Conservation (phyloP, 2,329 filamentous ascomycete species). For the Fusarium verticillioides region DNA sequence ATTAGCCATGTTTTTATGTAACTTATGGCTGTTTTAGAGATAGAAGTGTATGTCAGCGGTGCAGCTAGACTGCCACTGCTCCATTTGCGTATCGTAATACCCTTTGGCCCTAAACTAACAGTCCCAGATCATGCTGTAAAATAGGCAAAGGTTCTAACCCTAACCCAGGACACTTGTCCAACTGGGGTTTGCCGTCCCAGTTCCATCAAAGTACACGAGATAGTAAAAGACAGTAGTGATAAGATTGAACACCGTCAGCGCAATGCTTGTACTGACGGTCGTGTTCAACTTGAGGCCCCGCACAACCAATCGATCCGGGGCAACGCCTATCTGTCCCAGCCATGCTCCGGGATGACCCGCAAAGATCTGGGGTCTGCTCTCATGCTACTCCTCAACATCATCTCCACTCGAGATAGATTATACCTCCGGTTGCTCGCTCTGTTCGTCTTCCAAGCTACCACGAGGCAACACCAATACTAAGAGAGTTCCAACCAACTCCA, state of each 20-base stretch:
- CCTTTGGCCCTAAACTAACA: not conserved
- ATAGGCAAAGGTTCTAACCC: accelerated
- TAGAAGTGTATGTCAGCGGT: accelerated
- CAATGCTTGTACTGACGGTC: not conserved
- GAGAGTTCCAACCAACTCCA: not conserved
- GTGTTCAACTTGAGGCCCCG: not conserved
- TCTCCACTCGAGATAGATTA: not conserved
- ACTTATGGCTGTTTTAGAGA: not conserved
- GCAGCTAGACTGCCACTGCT: no score
- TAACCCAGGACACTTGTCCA: conserved; percentile 12
- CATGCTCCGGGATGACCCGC: accelerated
- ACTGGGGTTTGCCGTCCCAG: not conserved
- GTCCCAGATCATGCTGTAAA: not conserved
- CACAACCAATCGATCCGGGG: not conserved
- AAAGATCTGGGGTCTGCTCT: accelerated
- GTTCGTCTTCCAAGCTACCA: not conserved
- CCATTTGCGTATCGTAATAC: not conserved
- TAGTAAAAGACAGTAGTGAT: conserved; percentile 10
- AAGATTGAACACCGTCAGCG: not conserved
- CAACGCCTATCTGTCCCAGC: not conserved
- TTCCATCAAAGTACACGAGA: conserved; percentile 13
- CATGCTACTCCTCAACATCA: accelerated
- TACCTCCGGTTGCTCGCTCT: no score
- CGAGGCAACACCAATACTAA: not conserved
- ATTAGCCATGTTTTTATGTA: not conserved